Conservation (phyloP, 2,329 filamentous ascomycete species). For the Aspergillus persii region DNA sequence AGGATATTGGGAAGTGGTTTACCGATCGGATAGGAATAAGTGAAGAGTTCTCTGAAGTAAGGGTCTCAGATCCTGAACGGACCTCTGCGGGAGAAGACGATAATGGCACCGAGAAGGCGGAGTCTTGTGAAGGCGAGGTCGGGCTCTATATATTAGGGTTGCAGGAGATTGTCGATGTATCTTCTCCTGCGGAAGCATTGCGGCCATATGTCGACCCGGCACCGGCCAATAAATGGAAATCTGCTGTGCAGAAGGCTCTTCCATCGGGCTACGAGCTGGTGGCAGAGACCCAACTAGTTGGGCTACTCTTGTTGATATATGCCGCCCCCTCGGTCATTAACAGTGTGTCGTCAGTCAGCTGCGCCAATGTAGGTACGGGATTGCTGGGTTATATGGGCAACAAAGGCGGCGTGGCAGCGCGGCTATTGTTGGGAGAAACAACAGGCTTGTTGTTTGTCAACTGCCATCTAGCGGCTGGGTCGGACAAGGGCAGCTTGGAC, state of each 20-base stretch:
- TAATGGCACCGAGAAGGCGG: slow-evolving; percentile 6
- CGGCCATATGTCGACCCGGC: slow-evolving; percentile 71
- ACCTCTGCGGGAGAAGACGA: slow-evolving; percentile 16
- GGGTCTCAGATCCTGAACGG: slow-evolving; percentile 22
- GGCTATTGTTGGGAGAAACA: slow-evolving; percentile 83
- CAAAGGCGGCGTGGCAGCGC: slow-evolving; percentile 82
- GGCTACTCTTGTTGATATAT: slow-evolving; percentile 79
- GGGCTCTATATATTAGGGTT: slow-evolving; percentile 87
- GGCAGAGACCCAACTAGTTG: slow-evolving; percentile 80
- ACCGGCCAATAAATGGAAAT: slow-evolving; percentile 75
- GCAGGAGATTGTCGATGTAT: slow-evolving; percentile 89
- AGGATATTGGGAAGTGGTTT: slow-evolving; percentile 88
- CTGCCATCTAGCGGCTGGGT: slow-evolving; percentile 84
- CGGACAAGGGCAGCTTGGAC: slow-evolving; percentile 73
- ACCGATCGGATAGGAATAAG: slow-evolving; percentile 71
- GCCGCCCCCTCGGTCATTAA: slow-evolving; percentile 73
- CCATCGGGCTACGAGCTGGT: slow-evolving; percentile 75
- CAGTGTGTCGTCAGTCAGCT: slow-evolving; percentile 78
- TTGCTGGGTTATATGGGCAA: slow-evolving; percentile 93
- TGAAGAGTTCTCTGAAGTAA: slow-evolving; percentile 58
- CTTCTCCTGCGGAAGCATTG: slow-evolving; percentile 74
- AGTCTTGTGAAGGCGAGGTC: slow-evolving; percentile 57
- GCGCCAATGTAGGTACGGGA: slow-evolving; percentile 80
- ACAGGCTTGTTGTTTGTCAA: slow-evolving; percentile 89
- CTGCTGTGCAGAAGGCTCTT: slow-evolving; percentile 68